Conservation (phyloP, 768 basidiomycete genomes). For the Collybia nuda region DNA sequence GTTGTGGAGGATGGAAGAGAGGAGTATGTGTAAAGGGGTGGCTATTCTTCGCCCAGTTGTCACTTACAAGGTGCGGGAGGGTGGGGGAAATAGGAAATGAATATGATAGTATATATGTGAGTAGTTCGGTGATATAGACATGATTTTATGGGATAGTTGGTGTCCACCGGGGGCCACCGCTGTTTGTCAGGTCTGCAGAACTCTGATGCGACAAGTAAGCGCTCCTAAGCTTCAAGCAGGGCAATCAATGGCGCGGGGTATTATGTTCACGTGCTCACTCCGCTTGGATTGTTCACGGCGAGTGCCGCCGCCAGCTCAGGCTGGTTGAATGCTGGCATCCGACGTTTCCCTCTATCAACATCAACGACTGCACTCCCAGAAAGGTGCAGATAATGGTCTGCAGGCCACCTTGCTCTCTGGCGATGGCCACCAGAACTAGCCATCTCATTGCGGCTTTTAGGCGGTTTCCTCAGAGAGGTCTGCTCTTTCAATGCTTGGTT, state of each 20-base stretch:
- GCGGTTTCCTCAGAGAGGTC: conserved; percentile 13
- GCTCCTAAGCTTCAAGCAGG: no score
- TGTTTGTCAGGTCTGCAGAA: background rate
- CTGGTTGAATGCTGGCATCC: conserved; percentile 8
- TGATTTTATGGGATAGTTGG: background rate
- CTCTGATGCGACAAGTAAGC: background rate
- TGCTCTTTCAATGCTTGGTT: conserved; percentile 7
- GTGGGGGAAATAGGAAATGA: conserved; percentile 12
- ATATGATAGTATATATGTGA: conserved; percentile 12
- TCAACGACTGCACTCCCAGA: conserved; percentile 1
- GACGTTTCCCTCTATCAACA: background rate
- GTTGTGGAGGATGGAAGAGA: conserved; percentile 32
- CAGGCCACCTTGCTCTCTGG: conserved; percentile 25
- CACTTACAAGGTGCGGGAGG: conserved; percentile 33
- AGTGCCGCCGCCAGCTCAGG: background rate
- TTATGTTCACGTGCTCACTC: background rate
- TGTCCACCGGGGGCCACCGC: conserved; percentile 3
- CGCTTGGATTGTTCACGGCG: background rate
- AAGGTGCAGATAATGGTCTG: conserved; percentile 27
- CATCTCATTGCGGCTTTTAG: conserved; percentile 8
- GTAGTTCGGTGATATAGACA: conserved; percentile 1
- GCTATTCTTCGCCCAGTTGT: conserved; percentile 33
- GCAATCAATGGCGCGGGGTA: background rate
- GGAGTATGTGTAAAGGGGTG: conserved; percentile 25
- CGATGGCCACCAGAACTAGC: conserved; percentile 21